phyloP scores from a whole-genome alignment of 1,284 basidiomycete species.

The Microbotryomycetes sp. region DNA sequence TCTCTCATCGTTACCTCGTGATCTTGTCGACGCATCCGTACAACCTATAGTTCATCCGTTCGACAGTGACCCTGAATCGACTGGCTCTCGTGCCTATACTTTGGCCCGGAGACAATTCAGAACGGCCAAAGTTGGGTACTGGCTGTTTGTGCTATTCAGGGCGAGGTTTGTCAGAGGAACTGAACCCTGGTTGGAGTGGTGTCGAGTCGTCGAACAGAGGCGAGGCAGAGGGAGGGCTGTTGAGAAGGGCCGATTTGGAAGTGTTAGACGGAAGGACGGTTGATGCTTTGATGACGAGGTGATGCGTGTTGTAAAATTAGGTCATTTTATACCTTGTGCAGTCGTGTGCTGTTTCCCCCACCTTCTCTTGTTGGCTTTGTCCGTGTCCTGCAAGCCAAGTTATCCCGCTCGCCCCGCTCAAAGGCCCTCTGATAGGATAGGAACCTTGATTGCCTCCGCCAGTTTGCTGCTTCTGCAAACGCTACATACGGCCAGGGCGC shows the following conservation, averaged over 20 bases:
- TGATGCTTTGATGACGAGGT: too few relatives aligned
- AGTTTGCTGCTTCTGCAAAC: too few relatives aligned
- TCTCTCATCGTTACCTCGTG: slow-evolving; percentile 8
- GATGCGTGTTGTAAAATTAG: too few relatives aligned
- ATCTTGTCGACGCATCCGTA: slow-evolving; percentile 27
- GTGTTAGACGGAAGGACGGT: background rate
- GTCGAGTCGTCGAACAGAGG: background rate
- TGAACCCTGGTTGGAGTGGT: slow-evolving; percentile 52
- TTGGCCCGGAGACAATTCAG: slow-evolving; percentile 32
- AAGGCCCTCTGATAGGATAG: too few relatives aligned
- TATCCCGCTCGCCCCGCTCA: too few relatives aligned
- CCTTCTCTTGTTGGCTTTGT: too few relatives aligned
- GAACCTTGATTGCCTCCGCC: too few relatives aligned
- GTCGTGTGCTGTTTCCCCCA: too few relatives aligned
- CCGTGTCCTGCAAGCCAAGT: too few relatives aligned
- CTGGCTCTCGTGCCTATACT: slow-evolving; percentile 2
- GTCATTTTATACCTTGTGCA: too few relatives aligned
- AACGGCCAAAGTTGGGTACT: slow-evolving; percentile 43
- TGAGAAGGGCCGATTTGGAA: background rate
- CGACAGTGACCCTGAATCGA: slow-evolving; percentile 14
- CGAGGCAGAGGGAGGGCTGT: background rate
- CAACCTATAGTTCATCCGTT: slow-evolving; percentile 22
- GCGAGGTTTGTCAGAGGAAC: slow-evolving; percentile 48
- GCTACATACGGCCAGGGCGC: too few relatives aligned
- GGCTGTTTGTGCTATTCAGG: slow-evolving; percentile 41